Conservation (phyloP, 352 stramenopile genomes). For the Globisporangium emineosum region DNA sequence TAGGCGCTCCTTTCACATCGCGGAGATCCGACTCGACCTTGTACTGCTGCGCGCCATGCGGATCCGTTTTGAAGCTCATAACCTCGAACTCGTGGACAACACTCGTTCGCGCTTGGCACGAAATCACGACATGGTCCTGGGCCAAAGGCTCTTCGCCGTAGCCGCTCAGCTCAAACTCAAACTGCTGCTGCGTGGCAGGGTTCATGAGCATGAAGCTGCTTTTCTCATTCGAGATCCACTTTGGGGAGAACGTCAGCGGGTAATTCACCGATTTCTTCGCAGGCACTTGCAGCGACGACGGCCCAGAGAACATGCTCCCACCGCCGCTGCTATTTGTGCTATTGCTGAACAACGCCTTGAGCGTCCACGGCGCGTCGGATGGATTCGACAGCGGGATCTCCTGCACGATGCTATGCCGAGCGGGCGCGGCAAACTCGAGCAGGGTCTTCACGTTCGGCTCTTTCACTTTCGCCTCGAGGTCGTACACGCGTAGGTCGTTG, state of each 20-base stretch:
- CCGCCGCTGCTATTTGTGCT: constrained; percentile 15
- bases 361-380: constrained; percentile 76
- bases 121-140: constrained; percentile 83
- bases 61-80: constrained; percentile 46
- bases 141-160: constrained; percentile 88
- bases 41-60: constrained; percentile 47
- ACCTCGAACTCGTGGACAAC: constrained; percentile 78
- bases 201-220: constrained; percentile 81
- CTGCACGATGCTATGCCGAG: constrained; percentile 85
- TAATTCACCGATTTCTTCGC: constrained; percentile 72
- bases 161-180: constrained; percentile 87
- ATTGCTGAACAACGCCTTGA: constrained; percentile 62
- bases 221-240: constrained; percentile 75
- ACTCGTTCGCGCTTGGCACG: constrained; percentile 85
- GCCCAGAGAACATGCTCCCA: constrained; percentile 65
- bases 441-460: constrained; percentile 82
- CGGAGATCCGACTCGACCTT: constrained; percentile 92
- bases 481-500: constrained; percentile 80
- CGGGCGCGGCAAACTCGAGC: constrained; percentile 87
- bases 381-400: constrained; percentile 91
- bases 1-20: constrained; percentile 72
- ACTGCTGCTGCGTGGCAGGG: constrained; percentile 75
- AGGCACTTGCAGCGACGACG: constrained; percentile 59
- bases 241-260: constrained; percentile 77
- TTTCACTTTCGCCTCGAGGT: constrained; percentile 81